Percentiles rank a stretch among this genome's conserved stretches.
Conservation (phyloP, 257 asterid genomes). For the Ocimum tenuiflorum region DNA sequence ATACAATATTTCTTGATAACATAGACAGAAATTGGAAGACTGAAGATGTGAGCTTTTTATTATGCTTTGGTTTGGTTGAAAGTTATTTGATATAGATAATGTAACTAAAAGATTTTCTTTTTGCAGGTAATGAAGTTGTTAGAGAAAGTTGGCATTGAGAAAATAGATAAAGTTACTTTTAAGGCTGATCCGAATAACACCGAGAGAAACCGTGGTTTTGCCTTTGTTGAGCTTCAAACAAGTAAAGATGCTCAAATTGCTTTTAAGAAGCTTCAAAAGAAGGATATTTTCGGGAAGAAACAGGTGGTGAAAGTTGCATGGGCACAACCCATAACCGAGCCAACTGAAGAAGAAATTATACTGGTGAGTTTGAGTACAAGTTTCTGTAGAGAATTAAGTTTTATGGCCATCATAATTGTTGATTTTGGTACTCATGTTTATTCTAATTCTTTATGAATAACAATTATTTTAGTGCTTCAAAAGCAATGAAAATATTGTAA, state of each 20-base stretch:
- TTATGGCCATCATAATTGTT: neutral
- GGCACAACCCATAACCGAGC: conserved; percentile 67
- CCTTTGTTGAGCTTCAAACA: conserved; percentile 65
- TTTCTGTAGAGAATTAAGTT: conserved; percentile 14
- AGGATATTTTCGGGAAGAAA: conserved; percentile 34
- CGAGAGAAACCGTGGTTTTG: conserved; percentile 63
- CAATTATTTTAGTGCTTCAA: neutral
- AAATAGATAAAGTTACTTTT: conserved; percentile 50
- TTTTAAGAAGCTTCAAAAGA: conserved; percentile 49
- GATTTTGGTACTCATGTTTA: neutral
- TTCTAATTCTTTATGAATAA: neutral
- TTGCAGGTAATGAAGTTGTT: conserved; percentile 45
- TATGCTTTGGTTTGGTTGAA: conserved; percentile 12
- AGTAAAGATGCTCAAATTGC: conserved; percentile 64
- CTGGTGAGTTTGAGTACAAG: conserved; percentile 40
- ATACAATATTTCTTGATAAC: conserved; percentile 61
- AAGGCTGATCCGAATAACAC: conserved; percentile 44
- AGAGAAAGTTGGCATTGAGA: conserved; percentile 49
- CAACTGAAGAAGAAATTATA: conserved; percentile 51
- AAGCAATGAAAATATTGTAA: neutral
- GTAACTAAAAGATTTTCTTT: conserved; percentile 14
- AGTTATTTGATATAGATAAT: conserved; percentile 16
- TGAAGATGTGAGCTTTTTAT: conserved; percentile 50
- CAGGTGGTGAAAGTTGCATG: conserved; percentile 48
- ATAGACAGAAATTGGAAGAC: conserved; percentile 63